These are phyloP conservation scores for Ophiostoma montium DNA, from an alignment of 2,329 filamentous ascomycete genomes.

Conservation along the genomic window DNA sequence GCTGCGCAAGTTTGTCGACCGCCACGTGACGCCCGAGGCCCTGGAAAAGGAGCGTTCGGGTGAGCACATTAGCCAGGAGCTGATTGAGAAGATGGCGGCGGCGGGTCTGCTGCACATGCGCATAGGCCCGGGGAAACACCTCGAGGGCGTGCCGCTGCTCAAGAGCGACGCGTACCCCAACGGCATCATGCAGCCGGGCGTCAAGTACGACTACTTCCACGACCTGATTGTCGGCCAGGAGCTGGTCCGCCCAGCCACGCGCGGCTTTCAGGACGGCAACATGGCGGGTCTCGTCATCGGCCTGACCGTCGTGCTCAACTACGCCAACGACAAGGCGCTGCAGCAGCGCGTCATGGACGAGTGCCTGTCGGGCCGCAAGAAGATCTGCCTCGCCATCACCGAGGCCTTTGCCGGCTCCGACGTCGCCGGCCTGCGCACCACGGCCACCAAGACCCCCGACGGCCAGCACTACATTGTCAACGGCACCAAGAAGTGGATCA, in stretches of 20 bases:
- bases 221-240: conserved; percentile 68
- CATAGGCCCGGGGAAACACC: conserved; percentile 67
- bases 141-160: conserved; percentile 56
- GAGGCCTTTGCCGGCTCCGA: conserved; percentile 80
- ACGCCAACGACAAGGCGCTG: conserved; percentile 52
- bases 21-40: conserved; percentile 58
- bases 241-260: conserved; percentile 51
- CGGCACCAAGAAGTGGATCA: conserved; percentile 77
- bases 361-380: conserved; percentile 68
- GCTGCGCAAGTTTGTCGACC: conserved; percentile 59
- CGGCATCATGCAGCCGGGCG: conserved; percentile 57
- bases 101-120: conserved; percentile 67
- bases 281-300: conserved; percentile 78
- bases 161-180: conserved; percentile 18
- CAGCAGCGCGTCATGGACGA: conserved; percentile 56
- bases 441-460: conserved; percentile 60
- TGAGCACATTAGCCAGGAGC: conserved; percentile 52
- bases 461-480: conserved; percentile 60
- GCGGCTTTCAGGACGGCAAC: conserved; percentile 78
- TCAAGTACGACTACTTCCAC: conserved; percentile 81
- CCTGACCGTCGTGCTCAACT: conserved; percentile 67
- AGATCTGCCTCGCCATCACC: conserved; percentile 77
- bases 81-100: conserved; percentile 68
- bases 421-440: conserved; percentile 67
- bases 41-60: conserved; percentile 62